A percentile compares a stretch with the other conserved stretches of the same genome.
Evolutionary conservation across 495 filamentous ascomycete species (phyloP).

Genomic region (Penicillium mononematosum): DNA sequence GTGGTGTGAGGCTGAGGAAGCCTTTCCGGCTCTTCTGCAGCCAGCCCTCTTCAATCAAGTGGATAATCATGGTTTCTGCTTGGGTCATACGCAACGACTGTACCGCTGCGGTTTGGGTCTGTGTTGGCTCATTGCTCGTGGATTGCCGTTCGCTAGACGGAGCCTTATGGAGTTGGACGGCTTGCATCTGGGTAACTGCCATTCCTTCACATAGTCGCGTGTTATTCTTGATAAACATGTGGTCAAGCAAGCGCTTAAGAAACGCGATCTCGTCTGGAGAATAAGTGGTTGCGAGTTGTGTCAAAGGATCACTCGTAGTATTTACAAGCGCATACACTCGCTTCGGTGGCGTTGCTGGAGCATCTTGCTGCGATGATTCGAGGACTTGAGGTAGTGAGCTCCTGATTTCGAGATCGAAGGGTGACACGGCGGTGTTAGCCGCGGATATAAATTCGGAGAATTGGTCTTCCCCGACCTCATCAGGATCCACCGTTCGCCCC

Average conservation of each 20-base stretch:
- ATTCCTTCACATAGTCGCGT: slow-evolving; percentile 72
- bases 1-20: slow-evolving; percentile 71
- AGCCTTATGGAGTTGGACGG: slow-evolving; percentile 48
- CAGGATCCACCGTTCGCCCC: slow-evolving; percentile 40
- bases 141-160: slow-evolving; percentile 28
- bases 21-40: slow-evolving; percentile 67
- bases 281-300: slow-evolving; percentile 81
- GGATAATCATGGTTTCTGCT: slow-evolving; percentile 68
- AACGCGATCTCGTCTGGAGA: slow-evolving; percentile 85
- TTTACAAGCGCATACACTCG: slow-evolving; percentile 80
- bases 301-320: slow-evolving; percentile 75
- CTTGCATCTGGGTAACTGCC: slow-evolving; percentile 74
- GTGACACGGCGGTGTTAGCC: slow-evolving; percentile 68
- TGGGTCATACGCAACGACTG: slow-evolving; percentile 69
- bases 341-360: slow-evolving; percentile 21
- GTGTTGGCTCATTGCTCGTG: slow-evolving; percentile 38
- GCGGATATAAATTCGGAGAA: slow-evolving; percentile 66
- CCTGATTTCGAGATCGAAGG: slow-evolving; percentile 85
- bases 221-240: slow-evolving; percentile 88
- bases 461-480: slow-evolving; percentile 65
- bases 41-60: slow-evolving; percentile 79
- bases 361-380: slow-evolving; percentile 14
- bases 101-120: slow-evolving; percentile 39
- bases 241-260: slow-evolving; percentile 82
- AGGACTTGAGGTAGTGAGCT: slow-evolving; percentile 61